Percentiles rank a stretch among this genome's conserved stretches.
Evolutionary conservation across 352 stramenopile species (phyloP).

Genomic region (Blastocystis sp.): DNA sequence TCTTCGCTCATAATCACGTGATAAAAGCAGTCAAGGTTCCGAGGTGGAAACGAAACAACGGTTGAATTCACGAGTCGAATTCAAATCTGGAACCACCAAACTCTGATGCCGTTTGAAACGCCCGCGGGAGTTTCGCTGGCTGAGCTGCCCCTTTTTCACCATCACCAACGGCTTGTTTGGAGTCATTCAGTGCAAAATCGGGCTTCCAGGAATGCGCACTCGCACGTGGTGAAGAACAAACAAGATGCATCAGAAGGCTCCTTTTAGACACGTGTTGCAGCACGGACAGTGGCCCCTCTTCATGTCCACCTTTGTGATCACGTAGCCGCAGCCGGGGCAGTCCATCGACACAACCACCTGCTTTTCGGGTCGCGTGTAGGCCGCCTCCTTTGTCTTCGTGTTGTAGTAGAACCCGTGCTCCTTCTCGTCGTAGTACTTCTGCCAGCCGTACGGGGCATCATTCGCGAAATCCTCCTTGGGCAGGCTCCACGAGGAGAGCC

Average conservation of each 20-base stretch:
- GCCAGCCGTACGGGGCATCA: constrained; percentile 53
- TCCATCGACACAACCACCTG: background rate
- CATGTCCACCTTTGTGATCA: constrained; percentile 3
- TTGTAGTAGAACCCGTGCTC: constrained; percentile 39
- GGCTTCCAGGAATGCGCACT: background rate
- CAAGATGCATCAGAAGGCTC: constrained; percentile 4
- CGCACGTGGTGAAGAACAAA: constrained; percentile 16
- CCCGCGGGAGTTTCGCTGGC: background rate
- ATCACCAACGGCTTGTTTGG: background rate
- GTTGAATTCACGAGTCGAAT: background rate
- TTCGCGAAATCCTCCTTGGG: constrained; percentile 45
- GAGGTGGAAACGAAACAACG: background rate
- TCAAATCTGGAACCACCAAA: background rate
- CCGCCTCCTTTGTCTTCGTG: background rate
- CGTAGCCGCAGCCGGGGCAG: constrained; percentile 40
- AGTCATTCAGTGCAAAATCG: background rate
- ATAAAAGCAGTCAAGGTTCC: background rate
- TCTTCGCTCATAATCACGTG: background rate
- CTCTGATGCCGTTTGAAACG: background rate
- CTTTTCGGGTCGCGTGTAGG: background rate
- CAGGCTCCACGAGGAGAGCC: constrained; percentile 53
- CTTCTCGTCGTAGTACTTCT: constrained; percentile 60
- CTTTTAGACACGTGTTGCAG: constrained; percentile 57
- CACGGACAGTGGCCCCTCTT: constrained; percentile 23
- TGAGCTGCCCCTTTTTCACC: background rate